phyloP scores from a whole-genome alignment of 768 basidiomycete genomes.

The Agrocybe pediades region DNA sequence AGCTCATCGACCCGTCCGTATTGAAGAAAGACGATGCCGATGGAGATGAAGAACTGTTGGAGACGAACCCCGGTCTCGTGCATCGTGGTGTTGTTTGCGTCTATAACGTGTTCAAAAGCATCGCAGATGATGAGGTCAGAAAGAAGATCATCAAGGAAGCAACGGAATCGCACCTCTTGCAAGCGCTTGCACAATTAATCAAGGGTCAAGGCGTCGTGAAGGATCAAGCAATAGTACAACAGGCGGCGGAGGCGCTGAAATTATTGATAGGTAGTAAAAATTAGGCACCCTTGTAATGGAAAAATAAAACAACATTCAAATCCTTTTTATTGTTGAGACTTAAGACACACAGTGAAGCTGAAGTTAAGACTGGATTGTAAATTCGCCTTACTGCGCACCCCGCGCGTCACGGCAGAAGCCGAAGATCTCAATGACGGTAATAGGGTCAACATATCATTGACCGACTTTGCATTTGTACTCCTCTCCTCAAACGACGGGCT shows the following conservation, averaged over 20 bases:
- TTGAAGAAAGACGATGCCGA: conserved; percentile 20
- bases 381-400: neutral
- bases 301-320: neutral
- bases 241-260: conserved; percentile 20
- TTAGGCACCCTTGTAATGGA: neutral
- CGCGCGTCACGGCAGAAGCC: conserved; percentile 16
- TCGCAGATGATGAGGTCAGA: conserved; percentile 38
- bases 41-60: conserved; percentile 36
- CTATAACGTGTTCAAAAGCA: conserved; percentile 57
- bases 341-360: too few relatives aligned
- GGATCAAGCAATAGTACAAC: conserved; percentile 17
- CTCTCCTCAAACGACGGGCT: neutral
- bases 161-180: conserved; percentile 51
- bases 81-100: conserved; percentile 82
- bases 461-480: neutral
- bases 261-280: conserved; percentile 9
- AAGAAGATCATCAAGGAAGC: conserved; percentile 52
- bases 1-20: conserved; percentile 63
- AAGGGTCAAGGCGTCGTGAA: conserved; percentile 20
- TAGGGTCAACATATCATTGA: conserved; percentile 1
- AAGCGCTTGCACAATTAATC: conserved; percentile 40
- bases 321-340: too few relatives aligned
- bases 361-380: too few relatives aligned
- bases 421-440: conserved; percentile 11
- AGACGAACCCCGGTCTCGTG: conserved; percentile 60